Evolutionary conservation across 768 basidiomycete genomes (phyloP), one percentile per base, ranked within the genome.

Genomic region (Tephrocybe rancida): DNA sequence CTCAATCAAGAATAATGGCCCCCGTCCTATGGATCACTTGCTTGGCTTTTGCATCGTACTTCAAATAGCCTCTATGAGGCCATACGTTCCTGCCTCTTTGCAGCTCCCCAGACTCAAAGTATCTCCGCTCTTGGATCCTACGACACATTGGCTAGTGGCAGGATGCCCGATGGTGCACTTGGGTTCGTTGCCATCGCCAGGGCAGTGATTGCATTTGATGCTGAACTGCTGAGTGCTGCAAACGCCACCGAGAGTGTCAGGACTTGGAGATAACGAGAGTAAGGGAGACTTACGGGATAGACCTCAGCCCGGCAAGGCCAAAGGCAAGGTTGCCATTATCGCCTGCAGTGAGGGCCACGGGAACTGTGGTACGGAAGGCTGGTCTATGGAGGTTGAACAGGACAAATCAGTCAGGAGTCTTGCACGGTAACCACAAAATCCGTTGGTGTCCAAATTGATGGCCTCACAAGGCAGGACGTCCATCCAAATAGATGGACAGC

Each of bases 191-290:
- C 45, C 24, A 3, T 32, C 48, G 13, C 32, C 55, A 35, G 42
- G 14, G 29, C 58, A 59, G 22, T 21, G n/a, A n/a, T 24, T 18
- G 38, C 61, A 61, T 19, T 32, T 24, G 38, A 60, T 62, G 16
- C 21, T 49, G 24, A 62, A 62, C 39, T 60, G 52, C n/a, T 62
- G 58, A 3, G 52, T 22, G 19, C 61, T 59, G 42, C 3, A 24
- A 37, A 34, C 9, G 13, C 16, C 10, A 29, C 11, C 1, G 10
- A 6, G 16, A 19, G 25, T 8, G 32, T 45, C 13, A 5, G 9
- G 9, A 19, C 9, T n/a, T 5, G 16, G 14, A 29, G 16, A 16
- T 14, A 19, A 19, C 16, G 19, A 11, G 3, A 3, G 45, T 21
- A 37, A 26, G 14, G 6, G 24, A 13, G 44, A 25, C 59, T 37